Evolutionary conservation across 495 filamentous ascomycete genomes (phyloP).

Genomic region (Cladorrhinum samala): DNA sequence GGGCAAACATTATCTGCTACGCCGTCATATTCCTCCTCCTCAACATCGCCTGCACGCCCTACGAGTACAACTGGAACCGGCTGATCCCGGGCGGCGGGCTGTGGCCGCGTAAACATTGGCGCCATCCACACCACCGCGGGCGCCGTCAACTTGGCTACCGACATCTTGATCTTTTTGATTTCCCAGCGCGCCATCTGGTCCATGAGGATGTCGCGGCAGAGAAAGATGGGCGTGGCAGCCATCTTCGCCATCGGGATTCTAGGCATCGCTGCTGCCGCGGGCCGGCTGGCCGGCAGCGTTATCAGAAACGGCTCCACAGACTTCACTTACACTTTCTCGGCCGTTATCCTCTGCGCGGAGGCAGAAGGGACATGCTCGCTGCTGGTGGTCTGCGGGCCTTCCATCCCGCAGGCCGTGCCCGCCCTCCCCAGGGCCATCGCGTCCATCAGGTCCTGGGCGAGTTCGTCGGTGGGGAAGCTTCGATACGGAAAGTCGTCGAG

Average conservation of each 20-base stretch:
- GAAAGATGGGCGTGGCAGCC: background rate
- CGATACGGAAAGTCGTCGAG: too few species aligned
- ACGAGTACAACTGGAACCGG: background rate
- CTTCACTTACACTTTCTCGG: background rate
- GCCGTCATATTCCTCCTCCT: background rate
- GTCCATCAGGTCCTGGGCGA: too few species aligned
- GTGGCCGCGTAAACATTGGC: background rate
- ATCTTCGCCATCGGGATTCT: background rate
- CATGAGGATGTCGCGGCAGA: background rate
- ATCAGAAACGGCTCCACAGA: background rate
- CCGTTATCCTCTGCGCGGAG: background rate
- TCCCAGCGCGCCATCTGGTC: background rate
- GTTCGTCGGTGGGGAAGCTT: too few species aligned
- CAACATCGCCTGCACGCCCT: background rate
- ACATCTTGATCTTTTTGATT: background rate
- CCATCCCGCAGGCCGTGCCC: background rate
- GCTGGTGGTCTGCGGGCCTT: background rate
- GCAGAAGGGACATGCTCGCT: background rate
- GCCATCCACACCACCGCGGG: background rate
- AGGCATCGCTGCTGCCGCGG: background rate
- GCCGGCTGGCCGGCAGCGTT: background rate
- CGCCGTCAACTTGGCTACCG: background rate
- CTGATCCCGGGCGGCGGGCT: background rate
- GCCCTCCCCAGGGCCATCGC: background rate
- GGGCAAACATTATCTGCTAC: background rate